Percentiles rank a stretch among this genome's conserved stretches.
Evolutionary conservation across 441 rosid species (phyloP).

Genomic region (Adansonia gregorii): DNA sequence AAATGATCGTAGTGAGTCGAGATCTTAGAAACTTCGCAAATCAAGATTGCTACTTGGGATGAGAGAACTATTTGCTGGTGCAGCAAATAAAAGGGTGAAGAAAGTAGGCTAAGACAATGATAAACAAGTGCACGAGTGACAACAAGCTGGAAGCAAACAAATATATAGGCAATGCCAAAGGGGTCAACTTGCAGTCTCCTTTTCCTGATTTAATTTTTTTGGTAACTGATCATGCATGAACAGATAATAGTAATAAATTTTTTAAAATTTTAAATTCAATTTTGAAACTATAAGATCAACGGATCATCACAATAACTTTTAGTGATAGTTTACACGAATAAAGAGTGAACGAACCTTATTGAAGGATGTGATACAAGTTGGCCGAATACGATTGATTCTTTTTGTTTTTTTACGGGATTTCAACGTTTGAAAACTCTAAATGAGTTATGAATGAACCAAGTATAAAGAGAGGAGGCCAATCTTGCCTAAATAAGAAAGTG

Average conservation of each 20-base stretch:
- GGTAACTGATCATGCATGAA: not conserved
- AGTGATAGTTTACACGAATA: not conserved
- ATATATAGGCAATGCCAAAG: constrained; percentile 18
- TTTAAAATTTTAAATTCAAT: not conserved
- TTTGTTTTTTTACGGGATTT: not conserved
- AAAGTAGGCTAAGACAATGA: not conserved
- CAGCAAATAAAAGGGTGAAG: not conserved
- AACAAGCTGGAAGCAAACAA: not conserved
- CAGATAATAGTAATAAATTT: not conserved
- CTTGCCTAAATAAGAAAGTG: not conserved
- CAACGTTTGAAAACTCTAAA: no score
- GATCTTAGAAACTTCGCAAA: not conserved
- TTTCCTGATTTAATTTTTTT: not conserved
- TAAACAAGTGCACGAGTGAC: not conserved
- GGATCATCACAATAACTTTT: no score
- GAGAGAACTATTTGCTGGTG: not conserved
- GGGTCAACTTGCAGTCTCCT: constrained; percentile 1
- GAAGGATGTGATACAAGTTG: not conserved
- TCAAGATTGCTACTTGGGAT: not conserved
- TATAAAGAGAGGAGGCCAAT: not conserved
- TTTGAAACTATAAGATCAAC: not conserved
- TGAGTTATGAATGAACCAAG: not conserved
- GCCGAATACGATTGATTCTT: not conserved
- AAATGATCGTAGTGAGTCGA: not conserved
- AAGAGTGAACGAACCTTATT: not conserved